Conservation (phyloP, 352 stramenopile genomes). For the Phytopythium oedochilum region DNA sequence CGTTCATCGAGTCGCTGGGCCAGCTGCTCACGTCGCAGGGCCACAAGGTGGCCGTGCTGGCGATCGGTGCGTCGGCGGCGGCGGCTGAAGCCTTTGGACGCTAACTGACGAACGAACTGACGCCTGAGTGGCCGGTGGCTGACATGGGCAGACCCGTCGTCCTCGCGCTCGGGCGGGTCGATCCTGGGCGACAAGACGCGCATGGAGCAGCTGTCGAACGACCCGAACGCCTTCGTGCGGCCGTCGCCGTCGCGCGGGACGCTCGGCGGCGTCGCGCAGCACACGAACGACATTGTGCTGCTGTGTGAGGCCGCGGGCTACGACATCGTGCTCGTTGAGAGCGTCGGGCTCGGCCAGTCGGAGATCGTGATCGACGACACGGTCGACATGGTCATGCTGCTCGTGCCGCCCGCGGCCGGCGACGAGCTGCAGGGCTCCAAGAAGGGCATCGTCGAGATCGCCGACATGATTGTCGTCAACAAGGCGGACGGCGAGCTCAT, state of each 20-base stretch:
- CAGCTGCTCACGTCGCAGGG: slow-evolving; percentile 75
- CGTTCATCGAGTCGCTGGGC: slow-evolving; percentile 96
- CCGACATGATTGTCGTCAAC: slow-evolving; percentile 96
- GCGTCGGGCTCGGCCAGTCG: slow-evolving; percentile 96
- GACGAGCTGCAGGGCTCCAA: slow-evolving; percentile 98
- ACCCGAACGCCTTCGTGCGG: slow-evolving; percentile 91
- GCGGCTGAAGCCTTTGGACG: no score
- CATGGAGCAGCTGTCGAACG: slow-evolving; percentile 93
- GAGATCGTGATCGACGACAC: slow-evolving; percentile 96
- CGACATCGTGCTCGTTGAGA: slow-evolving; percentile 96
- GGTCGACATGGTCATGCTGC: slow-evolving; percentile 95
- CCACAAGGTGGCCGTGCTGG: slow-evolving; percentile 93
- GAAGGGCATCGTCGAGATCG: slow-evolving; percentile 98
- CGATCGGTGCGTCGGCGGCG: slow-evolving; percentile 54
- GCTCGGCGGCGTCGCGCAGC: slow-evolving; percentile 63
- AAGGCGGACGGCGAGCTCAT: slow-evolving; percentile 94
- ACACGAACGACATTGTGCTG: slow-evolving; percentile 91
- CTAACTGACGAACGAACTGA: neutral
- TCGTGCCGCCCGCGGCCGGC: slow-evolving; percentile 93
- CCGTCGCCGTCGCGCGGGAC: slow-evolving; percentile 89
- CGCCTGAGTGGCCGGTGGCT: neutral
- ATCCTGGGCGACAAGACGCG: slow-evolving; percentile 98
- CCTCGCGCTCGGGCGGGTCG: slow-evolving; percentile 90
- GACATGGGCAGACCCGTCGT: slow-evolving; percentile 88
- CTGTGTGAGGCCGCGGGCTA: slow-evolving; percentile 93